Conservation (phyloP, 2,329 filamentous ascomycete genomes). For the Cytospora leucostoma region DNA sequence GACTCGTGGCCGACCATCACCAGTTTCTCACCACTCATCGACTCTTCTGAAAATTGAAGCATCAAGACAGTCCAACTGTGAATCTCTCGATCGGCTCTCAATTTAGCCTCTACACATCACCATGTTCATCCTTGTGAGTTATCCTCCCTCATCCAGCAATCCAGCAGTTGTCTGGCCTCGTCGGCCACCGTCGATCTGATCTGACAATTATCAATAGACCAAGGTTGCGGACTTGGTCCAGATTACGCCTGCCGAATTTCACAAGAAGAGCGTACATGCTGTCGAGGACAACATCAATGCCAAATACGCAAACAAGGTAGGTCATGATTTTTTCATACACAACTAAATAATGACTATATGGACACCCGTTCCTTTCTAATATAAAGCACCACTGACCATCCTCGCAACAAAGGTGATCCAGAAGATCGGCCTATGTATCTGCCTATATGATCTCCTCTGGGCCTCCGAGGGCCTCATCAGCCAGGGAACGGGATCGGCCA, state of each 20-base stretch:
- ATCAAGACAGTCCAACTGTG: constrained; percentile 20
- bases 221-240: constrained; percentile 94
- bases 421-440: constrained; percentile 90
- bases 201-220: constrained; percentile 56
- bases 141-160: background rate
- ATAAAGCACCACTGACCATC: background rate
- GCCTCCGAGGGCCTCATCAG: constrained; percentile 92
- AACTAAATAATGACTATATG: background rate
- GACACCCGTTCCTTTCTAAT: no score
- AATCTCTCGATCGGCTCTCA: background rate
- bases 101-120: constrained; percentile 5
- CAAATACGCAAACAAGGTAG: constrained; percentile 91
- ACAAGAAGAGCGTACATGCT: constrained; percentile 76
- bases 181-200: background rate
- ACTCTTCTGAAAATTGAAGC: background rate
- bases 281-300: constrained; percentile 94
- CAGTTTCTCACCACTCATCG: background rate
- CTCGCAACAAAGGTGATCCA: constrained; percentile 68
- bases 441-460: constrained; percentile 86
- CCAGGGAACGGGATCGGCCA: constrained; percentile 87
- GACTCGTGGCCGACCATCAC: constrained; percentile 7
- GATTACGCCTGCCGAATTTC: constrained; percentile 86
- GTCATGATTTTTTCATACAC: constrained; percentile 5
- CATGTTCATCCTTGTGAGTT: constrained; percentile 55
- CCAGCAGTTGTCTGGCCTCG: background rate